Evolutionary conservation across 495 filamentous ascomycete species (phyloP), one percentile per base, ranked within the genome.

Genomic region (Hypoxylon intermedium): DNA sequence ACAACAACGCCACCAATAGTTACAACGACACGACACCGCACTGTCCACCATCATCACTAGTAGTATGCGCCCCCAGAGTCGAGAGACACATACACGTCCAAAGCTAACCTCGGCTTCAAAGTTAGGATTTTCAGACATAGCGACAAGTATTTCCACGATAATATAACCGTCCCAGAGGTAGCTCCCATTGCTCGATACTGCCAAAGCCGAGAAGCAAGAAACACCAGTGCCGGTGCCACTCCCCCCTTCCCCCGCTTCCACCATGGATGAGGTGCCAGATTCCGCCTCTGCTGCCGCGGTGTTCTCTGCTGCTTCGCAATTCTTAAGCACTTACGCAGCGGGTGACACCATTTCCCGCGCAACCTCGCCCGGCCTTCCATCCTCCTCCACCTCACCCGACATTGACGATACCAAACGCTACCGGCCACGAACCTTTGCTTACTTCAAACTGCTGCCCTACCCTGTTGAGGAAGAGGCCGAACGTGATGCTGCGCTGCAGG

Each of bases 341-440:
- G 67, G 65, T 60, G 79, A 82, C 21, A 75, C 77, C 48, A 79
- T 80, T 40, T 80, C 78, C 3, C 73, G 78, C 34, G 76, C 77
- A 13, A 79, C 79, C 6, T 79, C 79, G 0, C 79, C 79, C 0
- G 77, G 77, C 31, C 53, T 77, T 9, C 72, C 75, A 15, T 44
- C 60, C 9, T 71, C 62, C 42, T 60, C 69, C 36, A 56, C 69
- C 33, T 63, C 56, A 36, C 43, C 59, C 38, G 65, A 74, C 46
- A 62, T 68, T 37, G 72, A 75, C 36, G 68, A 79, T 62, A 65
- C 77, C 40, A 83, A 81, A 63, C 87, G 94, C 33, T 88, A 89
- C 72, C 87, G 92, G 50, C 91, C 91, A 28, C 87, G 93, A 48
- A 97, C 94, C 31, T 99, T 91, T 72, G 91, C 90, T 48, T 99